Percentiles rank a stretch among this genome's conserved stretches.
These are phyloP conservation scores for Zymoseptoria brevis DNA, from an alignment of 2,329 filamentous ascomycete genomes.

Conservation along the genomic window DNA sequence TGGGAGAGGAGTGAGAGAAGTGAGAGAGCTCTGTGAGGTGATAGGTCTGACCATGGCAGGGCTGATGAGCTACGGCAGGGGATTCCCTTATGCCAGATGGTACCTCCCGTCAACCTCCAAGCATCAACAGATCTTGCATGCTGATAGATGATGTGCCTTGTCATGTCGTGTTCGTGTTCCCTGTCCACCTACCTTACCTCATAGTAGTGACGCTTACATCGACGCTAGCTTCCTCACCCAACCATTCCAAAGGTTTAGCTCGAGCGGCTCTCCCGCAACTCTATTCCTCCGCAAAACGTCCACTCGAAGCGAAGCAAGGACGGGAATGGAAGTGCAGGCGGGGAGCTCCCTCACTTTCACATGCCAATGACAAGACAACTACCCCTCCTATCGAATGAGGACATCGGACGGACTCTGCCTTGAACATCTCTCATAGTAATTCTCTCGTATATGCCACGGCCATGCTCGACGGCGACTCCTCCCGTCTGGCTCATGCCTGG, in stretches of 20 bases:
- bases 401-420: background rate
- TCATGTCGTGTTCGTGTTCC: no score
- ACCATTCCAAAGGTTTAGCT: background rate
- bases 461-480: constrained; percentile 31
- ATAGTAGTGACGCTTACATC: background rate
- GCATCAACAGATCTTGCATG: no score
- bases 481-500: constrained; percentile 34
- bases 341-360: background rate
- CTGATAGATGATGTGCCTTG: no score
- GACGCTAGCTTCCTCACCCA: background rate
- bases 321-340: background rate
- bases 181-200: no score
- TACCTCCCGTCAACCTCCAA: no score
- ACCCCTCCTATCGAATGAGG: background rate
- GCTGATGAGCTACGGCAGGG: no score
- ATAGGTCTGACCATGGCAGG: background rate
- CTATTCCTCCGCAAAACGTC: background rate
- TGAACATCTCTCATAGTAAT: background rate
- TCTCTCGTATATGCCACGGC: background rate
- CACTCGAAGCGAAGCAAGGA: background rate
- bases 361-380: background rate
- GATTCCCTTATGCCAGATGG: background rate
- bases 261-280: background rate
- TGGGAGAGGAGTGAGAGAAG: no score
- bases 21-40: background rate